phyloP scores from a whole-genome alignment of 371 early-diverging fungal genomes.

The Lichtheimia corymbifera region DNA sequence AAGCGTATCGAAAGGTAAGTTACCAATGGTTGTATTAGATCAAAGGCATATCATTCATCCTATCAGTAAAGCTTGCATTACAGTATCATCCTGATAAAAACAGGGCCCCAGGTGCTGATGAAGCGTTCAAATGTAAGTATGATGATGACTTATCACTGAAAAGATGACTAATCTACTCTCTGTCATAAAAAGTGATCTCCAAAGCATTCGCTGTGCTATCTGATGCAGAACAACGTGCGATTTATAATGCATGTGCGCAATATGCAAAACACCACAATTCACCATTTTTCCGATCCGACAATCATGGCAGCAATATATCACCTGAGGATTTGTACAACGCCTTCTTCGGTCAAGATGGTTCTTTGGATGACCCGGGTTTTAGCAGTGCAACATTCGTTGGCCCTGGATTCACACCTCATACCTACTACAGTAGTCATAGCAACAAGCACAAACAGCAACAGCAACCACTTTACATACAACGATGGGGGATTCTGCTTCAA shows the following conservation, averaged over 20 bases:
- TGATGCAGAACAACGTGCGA: conserved; percentile 80
- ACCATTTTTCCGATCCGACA: background rate
- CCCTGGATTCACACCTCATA: conserved; percentile 29
- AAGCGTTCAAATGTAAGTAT: conserved; percentile 89
- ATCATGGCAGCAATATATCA: conserved; percentile 70
- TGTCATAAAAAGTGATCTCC: conserved; percentile 66
- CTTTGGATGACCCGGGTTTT: conserved; percentile 39
- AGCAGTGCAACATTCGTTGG: conserved; percentile 53
- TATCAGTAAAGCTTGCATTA: conserved; percentile 73
- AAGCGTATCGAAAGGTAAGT: conserved; percentile 91
- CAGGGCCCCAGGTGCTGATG: conserved; percentile 93
- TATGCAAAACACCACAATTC: conserved; percentile 54
- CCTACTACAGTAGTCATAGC: conserved; percentile 9
- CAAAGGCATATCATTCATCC: background rate
- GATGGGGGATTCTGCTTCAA: conserved; percentile 34
- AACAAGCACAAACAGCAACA: conserved; percentile 15
- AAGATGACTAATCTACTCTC: background rate
- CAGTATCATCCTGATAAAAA: conserved; percentile 98
- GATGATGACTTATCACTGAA: background rate
- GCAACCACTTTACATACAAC: conserved; percentile 19
- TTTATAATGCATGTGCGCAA: conserved; percentile 84
- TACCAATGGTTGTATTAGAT: background rate
- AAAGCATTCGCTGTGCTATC: conserved; percentile 88
- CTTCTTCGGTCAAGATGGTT: conserved; percentile 83
- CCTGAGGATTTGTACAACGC: conserved; percentile 96